Evolutionary conservation across 768 basidiomycete genomes (phyloP).

Genomic region (Phaffia australis): DNA sequence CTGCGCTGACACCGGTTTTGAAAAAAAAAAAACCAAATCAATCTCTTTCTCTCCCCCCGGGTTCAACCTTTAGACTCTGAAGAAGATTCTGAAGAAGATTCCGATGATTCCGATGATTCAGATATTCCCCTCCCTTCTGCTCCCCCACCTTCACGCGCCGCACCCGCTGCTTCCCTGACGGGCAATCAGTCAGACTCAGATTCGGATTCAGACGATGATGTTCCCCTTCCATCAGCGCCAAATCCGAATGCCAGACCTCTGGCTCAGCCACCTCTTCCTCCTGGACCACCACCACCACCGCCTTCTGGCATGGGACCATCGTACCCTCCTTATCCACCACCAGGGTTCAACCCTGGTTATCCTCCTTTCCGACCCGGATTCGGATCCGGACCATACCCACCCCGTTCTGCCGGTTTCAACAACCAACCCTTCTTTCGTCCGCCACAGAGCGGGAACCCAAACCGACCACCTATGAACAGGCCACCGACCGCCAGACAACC

Average conservation of each 20-base stretch:
- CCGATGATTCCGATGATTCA: conserved; percentile 33
- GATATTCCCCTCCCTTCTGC: conserved; percentile 39
- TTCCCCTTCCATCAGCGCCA: conserved; percentile 11
- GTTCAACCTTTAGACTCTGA: conserved; percentile 42
- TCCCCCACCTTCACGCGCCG: conserved; percentile 36
- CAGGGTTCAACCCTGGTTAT: conserved; percentile 33
- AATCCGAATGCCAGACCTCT: conserved; percentile 12
- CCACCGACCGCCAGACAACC: conserved; percentile 10
- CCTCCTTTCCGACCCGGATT: conserved; percentile 31
- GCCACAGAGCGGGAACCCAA: background rate
- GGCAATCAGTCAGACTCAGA: conserved; percentile 20
- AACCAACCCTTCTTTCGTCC: background rate
- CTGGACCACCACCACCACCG: conserved; percentile 29
- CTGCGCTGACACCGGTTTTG: background rate
- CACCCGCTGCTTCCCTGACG: conserved; percentile 2
- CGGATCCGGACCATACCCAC: background rate
- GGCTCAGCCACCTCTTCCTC: conserved; percentile 29
- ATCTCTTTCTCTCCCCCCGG: background rate
- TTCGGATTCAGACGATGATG: conserved; percentile 34
- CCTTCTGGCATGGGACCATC: conserved; percentile 25
- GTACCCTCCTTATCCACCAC: conserved; percentile 31
- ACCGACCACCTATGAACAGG: background rate
- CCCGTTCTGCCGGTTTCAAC: conserved; percentile 1
- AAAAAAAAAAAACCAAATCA: background rate
- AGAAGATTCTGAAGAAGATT: conserved; percentile 48